These are phyloP conservation scores for Moesziomyces sp. DNA, from an alignment of 1,284 basidiomycete genomes.

Conservation along the genomic window DNA sequence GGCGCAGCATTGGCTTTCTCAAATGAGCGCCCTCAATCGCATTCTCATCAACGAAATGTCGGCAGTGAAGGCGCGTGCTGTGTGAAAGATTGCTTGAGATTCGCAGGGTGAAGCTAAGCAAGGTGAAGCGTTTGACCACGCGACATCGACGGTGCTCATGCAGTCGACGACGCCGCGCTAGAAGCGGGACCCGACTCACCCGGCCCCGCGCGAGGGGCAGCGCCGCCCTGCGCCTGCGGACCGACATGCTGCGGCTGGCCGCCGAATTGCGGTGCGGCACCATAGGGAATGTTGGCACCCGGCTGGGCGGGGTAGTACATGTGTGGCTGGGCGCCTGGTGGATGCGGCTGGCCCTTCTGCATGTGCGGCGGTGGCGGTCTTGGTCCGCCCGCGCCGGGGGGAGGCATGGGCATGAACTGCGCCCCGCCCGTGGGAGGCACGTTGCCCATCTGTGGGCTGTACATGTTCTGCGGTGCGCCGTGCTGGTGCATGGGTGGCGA, in stretches of 20 bases:
- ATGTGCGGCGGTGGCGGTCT: conserved; percentile 44
- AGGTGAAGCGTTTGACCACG: neutral
- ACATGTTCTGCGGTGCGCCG: conserved; percentile 51
- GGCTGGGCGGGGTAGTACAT: conserved; percentile 38
- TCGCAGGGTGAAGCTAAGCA: neutral
- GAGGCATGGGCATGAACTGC: conserved; percentile 52
- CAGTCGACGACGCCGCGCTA: conserved; percentile 37
- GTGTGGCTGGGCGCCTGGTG: conserved; percentile 23
- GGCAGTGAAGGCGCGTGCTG: too few species aligned
- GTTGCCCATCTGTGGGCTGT: conserved; percentile 60
- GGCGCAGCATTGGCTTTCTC: conserved; percentile 33
- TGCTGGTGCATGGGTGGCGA: conserved; percentile 57
- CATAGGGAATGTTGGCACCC: conserved; percentile 20
- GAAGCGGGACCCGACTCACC: conserved; percentile 25
- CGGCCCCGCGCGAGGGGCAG: conserved; percentile 7
- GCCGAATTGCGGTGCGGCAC: conserved; percentile 25
- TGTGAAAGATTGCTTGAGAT: conserved; percentile 2
- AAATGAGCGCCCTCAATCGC: neutral
- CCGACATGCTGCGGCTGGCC: conserved; percentile 14
- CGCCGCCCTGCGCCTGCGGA: conserved; percentile 15
- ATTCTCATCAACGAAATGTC: neutral
- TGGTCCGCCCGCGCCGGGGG: conserved; percentile 34
- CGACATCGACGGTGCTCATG: conserved; percentile 3
- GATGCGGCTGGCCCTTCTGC: conserved; percentile 25
- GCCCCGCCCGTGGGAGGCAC: conserved; percentile 28